Percentiles rank a stretch among this genome's conserved stretches.
phyloP scores from a whole-genome alignment of 805 yeast species.

The Kodamaea jinghongensis region DNA sequence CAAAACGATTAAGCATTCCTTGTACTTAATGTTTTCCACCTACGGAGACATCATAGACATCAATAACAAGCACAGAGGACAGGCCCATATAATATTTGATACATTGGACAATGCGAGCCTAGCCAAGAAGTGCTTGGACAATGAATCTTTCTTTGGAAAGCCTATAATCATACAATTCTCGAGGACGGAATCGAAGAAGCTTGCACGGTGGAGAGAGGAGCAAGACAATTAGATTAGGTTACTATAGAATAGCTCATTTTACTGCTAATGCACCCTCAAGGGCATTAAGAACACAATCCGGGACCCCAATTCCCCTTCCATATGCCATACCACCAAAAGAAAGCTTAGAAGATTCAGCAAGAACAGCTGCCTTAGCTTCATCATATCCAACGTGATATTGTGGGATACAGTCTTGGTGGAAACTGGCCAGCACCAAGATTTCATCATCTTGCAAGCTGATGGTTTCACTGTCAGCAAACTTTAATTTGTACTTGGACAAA shows the following conservation, averaged over 20 bases:
- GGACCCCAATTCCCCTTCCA: slow-evolving; percentile 83
- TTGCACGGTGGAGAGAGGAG: slow-evolving; percentile 11
- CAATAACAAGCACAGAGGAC: slow-evolving; percentile 53
- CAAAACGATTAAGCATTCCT: slow-evolving; percentile 45
- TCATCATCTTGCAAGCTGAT: slow-evolving; percentile 22
- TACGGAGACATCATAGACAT: slow-evolving; percentile 66
- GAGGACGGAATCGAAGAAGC: slow-evolving; percentile 22
- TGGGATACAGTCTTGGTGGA: slow-evolving; percentile 62
- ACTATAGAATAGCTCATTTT: background rate
- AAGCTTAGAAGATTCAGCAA: slow-evolving; percentile 37
- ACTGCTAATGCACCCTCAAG: slow-evolving; percentile 49
- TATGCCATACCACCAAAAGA: slow-evolving; percentile 75
- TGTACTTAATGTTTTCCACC: slow-evolving; percentile 57
- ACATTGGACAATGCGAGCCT: slow-evolving; percentile 47
- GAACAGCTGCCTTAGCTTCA: slow-evolving; percentile 31
- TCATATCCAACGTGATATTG: slow-evolving; percentile 73
- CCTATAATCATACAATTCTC: slow-evolving; percentile 43
- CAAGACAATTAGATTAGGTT: background rate
- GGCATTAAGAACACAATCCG: slow-evolving; percentile 73
- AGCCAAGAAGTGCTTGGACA: slow-evolving; percentile 49
- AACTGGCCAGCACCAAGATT: slow-evolving; percentile 30
- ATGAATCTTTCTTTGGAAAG: slow-evolving; percentile 52
- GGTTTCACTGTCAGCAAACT: slow-evolving; percentile 7
- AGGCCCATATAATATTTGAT: slow-evolving; percentile 60
- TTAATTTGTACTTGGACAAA: slow-evolving; percentile 11